These are phyloP conservation scores for Solanum microdontum DNA, from an alignment of 257 asterid species.

Conservation along the genomic window DNA sequence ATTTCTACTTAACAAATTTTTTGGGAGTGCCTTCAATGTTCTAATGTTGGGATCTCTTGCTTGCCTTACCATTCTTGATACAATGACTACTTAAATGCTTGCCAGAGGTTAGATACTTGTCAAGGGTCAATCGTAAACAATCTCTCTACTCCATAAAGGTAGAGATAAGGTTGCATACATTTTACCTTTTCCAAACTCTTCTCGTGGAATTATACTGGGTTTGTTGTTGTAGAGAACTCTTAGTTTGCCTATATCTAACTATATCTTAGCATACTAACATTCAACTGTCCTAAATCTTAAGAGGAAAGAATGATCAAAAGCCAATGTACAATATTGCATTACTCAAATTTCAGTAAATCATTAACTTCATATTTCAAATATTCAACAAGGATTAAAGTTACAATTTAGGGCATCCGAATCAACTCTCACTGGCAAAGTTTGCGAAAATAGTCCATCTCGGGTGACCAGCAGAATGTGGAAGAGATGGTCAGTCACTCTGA, in stretches of 20 bases:
- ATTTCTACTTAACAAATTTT: background rate
- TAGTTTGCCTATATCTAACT: background rate
- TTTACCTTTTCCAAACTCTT: background rate
- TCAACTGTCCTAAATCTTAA: background rate
- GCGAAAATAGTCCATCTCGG: background rate
- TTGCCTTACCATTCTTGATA: background rate
- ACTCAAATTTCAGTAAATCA: background rate
- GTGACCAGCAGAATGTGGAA: background rate
- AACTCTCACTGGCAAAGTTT: background rate
- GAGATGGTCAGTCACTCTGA: background rate
- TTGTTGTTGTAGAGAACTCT: background rate
- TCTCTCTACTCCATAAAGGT: background rate
- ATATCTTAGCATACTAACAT: background rate
- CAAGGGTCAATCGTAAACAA: background rate
- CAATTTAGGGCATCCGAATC: background rate
- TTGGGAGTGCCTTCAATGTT: background rate
- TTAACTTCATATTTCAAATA: background rate
- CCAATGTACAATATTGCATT: background rate
- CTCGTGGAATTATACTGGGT: background rate
- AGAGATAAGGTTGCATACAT: background rate
- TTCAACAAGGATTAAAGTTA: background rate
- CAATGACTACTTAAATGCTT: background rate
- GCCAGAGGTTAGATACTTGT: background rate
- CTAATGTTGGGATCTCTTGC: background rate
- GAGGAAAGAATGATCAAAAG: background rate